These are phyloP conservation scores for Pseudomassariella vexata DNA, from an alignment of 2,329 filamentous ascomycete species.

Conservation along the genomic window DNA sequence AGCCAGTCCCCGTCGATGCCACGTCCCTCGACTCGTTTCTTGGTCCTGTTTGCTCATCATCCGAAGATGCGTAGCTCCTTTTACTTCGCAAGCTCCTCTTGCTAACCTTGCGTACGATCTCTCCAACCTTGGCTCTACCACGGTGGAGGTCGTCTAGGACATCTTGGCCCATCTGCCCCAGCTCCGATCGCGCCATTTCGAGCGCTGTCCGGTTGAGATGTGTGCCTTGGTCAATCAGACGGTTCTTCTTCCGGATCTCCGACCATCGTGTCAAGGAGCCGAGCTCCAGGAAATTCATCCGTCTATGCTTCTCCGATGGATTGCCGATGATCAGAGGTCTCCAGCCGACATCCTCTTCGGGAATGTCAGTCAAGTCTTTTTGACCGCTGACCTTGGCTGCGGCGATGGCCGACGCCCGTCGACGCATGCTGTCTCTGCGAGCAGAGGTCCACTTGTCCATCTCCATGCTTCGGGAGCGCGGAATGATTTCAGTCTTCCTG, in stretches of 20 bases:
- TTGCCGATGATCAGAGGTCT: conserved; percentile 66
- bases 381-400: conserved; percentile 20
- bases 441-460: conserved; percentile 47
- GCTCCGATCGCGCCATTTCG: conserved; percentile 23
- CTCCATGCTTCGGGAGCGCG: conserved; percentile 48
- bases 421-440: conserved; percentile 41
- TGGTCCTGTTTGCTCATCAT: conserved; percentile 17
- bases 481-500: conserved; percentile 63
- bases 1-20: conserved; percentile 11
- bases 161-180: conserved; percentile 18
- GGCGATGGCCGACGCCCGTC: conserved; percentile 34
- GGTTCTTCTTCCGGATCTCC: conserved; percentile 61
- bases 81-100: conserved; percentile 23
- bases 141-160: conserved; percentile 21
- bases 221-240: conserved; percentile 41
- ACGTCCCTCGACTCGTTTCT: conserved; percentile 10
- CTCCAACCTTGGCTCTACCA: conserved; percentile 21
- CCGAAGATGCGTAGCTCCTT: conserved; percentile 16
- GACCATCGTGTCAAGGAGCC: conserved; percentile 65
- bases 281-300: conserved; percentile 67
- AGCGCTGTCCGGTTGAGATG: conserved; percentile 30
- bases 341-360: conserved; percentile 55
- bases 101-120: conserved; percentile 27
- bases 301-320: conserved; percentile 60
- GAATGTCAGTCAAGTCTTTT: conserved; percentile 26